Evolutionary conservation across 371 early-diverging fungal genomes (phyloP), one percentile per base, ranked within the genome.

Genomic region (Rhizomucor pusillus): DNA sequence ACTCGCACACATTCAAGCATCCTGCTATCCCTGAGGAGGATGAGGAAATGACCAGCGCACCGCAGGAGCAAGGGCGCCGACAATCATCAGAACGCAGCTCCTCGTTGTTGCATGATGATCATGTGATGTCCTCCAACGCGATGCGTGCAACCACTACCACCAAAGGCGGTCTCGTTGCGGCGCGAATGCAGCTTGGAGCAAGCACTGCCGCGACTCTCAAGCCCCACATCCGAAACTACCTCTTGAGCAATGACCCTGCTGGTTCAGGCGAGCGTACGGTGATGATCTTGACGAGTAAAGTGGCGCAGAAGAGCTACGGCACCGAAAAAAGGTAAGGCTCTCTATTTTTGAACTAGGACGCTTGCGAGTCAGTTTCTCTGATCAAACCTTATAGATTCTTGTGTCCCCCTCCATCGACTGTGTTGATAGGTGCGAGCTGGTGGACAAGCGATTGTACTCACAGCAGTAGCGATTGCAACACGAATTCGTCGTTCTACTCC

Each of bases 291-390:
- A 88, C 88, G 20, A 83, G 87, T 23, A 88, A 86, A 52, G 89
- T 89, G 7, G 89, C 86, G 3, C 89, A 89, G 69, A 89, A 89
- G 52, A 85, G 86, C 14, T 89, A 89, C 50, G 89, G 89, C n/a
- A 85, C 87, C n/a, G 89, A 89, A 56, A 88, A 88, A 65, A 79
- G 89, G 56, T 66, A 66, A 59, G 44, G 18, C n/a, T n/a, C n/a
- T 5, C 29, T 29, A 29, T 29, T 29, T 29, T 29, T 29, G 29
- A n/a, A 29, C 29, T 29, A 29, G 29, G 7, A 29, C 29, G 7
- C 7, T 29, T 29, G 5, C 7, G 34, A 3, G 9, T 56, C 39
- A 39, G 22, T 46, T 39, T 44, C 46, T 50, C 16, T 58, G 18
- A 51, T 52, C 14, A 61, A 62, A 56, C 56, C 52, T 16, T 54